A percentile compares a stretch with the other conserved stretches of the same genome.
Evolutionary conservation across 805 yeast genomes (phyloP).

Genomic region (Starmerella tilneyi): DNA sequence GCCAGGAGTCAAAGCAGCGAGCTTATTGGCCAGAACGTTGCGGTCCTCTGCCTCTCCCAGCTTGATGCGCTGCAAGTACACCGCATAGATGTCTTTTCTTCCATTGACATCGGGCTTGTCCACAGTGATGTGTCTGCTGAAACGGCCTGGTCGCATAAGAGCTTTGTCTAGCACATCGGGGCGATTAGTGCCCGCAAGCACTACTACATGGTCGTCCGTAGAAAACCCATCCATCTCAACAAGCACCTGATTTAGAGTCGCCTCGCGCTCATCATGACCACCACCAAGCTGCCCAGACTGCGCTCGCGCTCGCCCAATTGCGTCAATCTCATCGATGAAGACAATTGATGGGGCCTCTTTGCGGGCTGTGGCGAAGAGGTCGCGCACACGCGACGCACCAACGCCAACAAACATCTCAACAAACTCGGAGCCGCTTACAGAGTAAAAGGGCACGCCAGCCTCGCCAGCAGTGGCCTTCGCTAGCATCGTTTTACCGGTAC

Average conservation of each 20-base stretch:
- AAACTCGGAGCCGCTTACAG: constrained; percentile 95
- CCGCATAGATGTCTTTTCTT: constrained; percentile 81
- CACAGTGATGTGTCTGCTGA: constrained; percentile 82
- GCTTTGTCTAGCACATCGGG: constrained; percentile 91
- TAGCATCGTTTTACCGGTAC: constrained; percentile 94
- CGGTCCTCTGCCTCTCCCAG: constrained; percentile 37
- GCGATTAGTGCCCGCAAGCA: constrained; percentile 94
- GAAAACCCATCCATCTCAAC: constrained; percentile 99
- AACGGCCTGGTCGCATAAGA: constrained; percentile 91
- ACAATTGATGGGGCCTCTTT: constrained; percentile 90
- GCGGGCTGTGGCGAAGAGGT: constrained; percentile 82
- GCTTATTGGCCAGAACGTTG: constrained; percentile 61
- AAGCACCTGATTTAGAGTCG: constrained; percentile 85
- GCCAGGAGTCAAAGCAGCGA: constrained; percentile 95
- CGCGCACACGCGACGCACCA: constrained; percentile 97
- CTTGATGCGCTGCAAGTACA: constrained; percentile 67
- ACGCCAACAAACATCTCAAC: constrained; percentile 99
- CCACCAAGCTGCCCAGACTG: constrained; percentile 41
- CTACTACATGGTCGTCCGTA: constrained; percentile 84
- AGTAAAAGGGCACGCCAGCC: constrained; percentile 93
- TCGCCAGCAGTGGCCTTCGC: constrained; percentile 99
- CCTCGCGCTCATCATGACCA: constrained; percentile 93
- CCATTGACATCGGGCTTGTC: constrained; percentile 95
- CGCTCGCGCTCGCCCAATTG: constrained; percentile 92
- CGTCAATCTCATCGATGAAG: constrained; percentile 98